Evolutionary conservation across 2,329 filamentous ascomycete species (phyloP).

Genomic region (Volutella citrinella): DNA sequence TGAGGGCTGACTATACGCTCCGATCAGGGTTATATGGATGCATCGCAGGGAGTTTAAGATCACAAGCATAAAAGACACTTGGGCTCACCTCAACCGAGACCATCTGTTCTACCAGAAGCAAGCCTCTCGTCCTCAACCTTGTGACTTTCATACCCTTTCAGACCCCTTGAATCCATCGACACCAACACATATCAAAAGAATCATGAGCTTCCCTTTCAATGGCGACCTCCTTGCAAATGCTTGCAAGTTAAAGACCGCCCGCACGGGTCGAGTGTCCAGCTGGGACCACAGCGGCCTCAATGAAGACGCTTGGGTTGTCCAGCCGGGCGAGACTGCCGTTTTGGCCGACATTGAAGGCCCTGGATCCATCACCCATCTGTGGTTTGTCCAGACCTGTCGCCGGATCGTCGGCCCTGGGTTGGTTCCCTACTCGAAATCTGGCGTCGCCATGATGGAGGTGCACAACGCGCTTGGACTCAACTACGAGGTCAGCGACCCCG

Average conservation of each 20-base stretch:
- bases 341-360: slow-evolving; percentile 30
- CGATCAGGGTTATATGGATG: too few relatives aligned
- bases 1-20: too few relatives aligned
- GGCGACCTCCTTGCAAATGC: slow-evolving; percentile 14
- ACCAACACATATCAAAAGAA: too few relatives aligned
- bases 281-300: slow-evolving; percentile 30
- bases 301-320: slow-evolving; percentile 30
- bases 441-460: slow-evolving; percentile 33
- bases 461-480: slow-evolving; percentile 30
- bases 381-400: slow-evolving; percentile 33
- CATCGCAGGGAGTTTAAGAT: too few relatives aligned
- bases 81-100: too few relatives aligned
- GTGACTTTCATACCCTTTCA: too few relatives aligned
- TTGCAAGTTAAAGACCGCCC: slow-evolving; percentile 19
- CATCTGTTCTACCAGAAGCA: too few relatives aligned
- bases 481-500: slow-evolving; percentile 31
- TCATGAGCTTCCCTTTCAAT: slow-evolving; percentile 6
- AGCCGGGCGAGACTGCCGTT: slow-evolving; percentile 27
- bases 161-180: too few relatives aligned
- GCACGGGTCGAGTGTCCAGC: slow-evolving; percentile 27
- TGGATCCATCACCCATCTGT: slow-evolving; percentile 30
- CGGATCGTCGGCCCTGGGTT: slow-evolving; percentile 30
- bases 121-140: too few relatives aligned
- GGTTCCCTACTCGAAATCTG: slow-evolving; percentile 32
- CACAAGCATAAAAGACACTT: too few relatives aligned